phyloP scores from a whole-genome alignment of 495 filamentous ascomycete species.

The Beverwykella pulmonaria region DNA sequence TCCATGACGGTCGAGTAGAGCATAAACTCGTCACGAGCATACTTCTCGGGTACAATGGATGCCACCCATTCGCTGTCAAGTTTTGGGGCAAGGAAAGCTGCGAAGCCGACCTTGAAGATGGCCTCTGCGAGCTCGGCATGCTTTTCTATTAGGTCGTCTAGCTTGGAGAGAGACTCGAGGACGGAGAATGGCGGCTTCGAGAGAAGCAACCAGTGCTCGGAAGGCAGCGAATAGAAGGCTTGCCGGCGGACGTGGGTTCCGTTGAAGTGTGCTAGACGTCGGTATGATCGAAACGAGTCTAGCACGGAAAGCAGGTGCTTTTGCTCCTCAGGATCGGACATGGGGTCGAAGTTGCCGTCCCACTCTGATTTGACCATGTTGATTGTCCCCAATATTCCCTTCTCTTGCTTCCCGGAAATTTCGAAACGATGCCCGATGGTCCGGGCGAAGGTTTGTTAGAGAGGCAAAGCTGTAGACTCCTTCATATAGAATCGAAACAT shows the following conservation, averaged over 20 bases:
- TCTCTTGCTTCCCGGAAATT: background rate
- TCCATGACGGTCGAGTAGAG: constrained; percentile 34
- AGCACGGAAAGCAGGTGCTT: constrained; percentile 74
- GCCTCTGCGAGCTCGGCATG: constrained; percentile 78
- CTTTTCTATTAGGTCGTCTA: constrained; percentile 85
- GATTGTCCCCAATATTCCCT: background rate
- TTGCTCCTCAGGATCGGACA: constrained; percentile 73
- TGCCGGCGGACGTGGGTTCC: constrained; percentile 86
- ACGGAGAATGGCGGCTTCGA: constrained; percentile 79
- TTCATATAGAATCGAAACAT: background rate
- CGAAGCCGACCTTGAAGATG: constrained; percentile 68
- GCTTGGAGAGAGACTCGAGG: constrained; percentile 69
- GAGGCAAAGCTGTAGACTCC: background rate
- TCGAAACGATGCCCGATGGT: background rate
- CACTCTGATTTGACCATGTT: constrained; percentile 27
- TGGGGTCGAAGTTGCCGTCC: constrained; percentile 51
- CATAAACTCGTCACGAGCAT: constrained; percentile 24
- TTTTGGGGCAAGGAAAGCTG: constrained; percentile 59
- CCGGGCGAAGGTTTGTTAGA: background rate
- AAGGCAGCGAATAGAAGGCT: constrained; percentile 88
- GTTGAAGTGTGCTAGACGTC: constrained; percentile 78
- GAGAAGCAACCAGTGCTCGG: constrained; percentile 77
- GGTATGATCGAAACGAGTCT: constrained; percentile 79
- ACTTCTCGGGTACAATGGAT: constrained; percentile 12
- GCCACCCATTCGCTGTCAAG: constrained; percentile 33